phyloP scores from a whole-genome alignment of 106 monocot species.

The Vanilla planifolia region DNA sequence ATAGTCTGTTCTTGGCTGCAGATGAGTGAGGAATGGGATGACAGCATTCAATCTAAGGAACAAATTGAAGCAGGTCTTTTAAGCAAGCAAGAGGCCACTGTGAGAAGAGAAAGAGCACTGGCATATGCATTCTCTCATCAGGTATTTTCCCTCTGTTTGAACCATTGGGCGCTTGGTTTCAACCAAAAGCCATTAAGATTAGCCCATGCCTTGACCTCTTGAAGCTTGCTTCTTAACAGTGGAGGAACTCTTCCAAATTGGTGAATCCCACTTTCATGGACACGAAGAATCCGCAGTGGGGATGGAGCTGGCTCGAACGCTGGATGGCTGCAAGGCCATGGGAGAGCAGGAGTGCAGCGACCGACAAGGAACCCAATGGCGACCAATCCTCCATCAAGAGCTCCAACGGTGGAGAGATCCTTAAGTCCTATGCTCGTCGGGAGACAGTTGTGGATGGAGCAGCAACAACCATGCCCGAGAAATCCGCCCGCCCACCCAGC shows the following conservation, averaged over 20 bases:
- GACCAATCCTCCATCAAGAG: constrained; percentile 42
- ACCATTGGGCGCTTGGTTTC: background rate
- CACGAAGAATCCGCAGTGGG: constrained; percentile 85
- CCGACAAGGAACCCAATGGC: constrained; percentile 46
- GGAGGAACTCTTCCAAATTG: constrained; percentile 81
- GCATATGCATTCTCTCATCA: constrained; percentile 98
- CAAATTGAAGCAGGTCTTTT: constrained; percentile 72
- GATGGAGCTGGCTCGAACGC: constrained; percentile 99
- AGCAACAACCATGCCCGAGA: constrained; percentile 18
- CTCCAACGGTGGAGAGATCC: constrained; percentile 35
- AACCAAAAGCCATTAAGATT: background rate
- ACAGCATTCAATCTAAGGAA: constrained; percentile 84
- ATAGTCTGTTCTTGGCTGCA: constrained; percentile 35
- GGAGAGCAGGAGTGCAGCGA: constrained; percentile 42
- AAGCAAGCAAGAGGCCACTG: constrained; percentile 86
- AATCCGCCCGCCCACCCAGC: constrained; percentile 16
- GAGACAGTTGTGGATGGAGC: constrained; percentile 27
- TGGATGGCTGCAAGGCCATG: constrained; percentile 96
- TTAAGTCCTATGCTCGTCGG: constrained; percentile 48
- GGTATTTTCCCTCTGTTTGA: constrained; percentile 25
- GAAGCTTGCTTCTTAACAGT: constrained; percentile 27
- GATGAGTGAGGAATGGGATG: constrained; percentile 95
- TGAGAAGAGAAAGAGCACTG: constrained; percentile 86
- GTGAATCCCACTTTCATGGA: constrained; percentile 73
- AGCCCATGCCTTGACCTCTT: background rate